These are phyloP conservation scores for Globisporangium uncinulatum DNA, from an alignment of 352 stramenopile species.

Conservation along the genomic window DNA sequence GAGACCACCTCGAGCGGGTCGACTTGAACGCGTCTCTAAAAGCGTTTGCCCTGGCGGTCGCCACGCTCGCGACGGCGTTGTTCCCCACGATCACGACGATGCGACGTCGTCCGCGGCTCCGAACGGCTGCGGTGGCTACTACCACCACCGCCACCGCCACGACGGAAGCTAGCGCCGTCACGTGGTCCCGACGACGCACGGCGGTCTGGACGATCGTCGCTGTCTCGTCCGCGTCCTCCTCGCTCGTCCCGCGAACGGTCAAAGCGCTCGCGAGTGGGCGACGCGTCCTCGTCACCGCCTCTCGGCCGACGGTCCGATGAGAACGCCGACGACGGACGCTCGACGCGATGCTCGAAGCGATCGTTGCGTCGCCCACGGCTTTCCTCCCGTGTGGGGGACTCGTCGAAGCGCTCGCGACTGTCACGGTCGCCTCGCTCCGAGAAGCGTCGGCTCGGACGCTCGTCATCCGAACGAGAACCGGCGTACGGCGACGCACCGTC, in stretches of 20 bases:
- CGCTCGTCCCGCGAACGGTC: not conserved
- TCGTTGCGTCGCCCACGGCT: not conserved
- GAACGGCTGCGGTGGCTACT: conserved; percentile 4
- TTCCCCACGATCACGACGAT: conserved; percentile 11
- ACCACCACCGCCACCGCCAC: no score
- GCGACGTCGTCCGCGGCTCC: conserved; percentile 5
- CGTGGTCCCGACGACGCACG: not conserved
- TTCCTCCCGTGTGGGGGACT: not conserved
- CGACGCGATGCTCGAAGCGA: conserved; percentile 2
- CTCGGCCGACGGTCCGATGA: not conserved
- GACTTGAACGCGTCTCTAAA: conserved; percentile 3
- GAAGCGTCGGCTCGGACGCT: not conserved
- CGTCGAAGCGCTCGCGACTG: not conserved
- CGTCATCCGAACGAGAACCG: not conserved
- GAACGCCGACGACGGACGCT: conserved; percentile 2
- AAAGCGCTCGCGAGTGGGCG: conserved; percentile 1
- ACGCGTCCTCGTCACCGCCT: not conserved
- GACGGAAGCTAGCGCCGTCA: not conserved
- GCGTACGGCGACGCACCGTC: not conserved
- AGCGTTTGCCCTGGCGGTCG: conserved; percentile 12
- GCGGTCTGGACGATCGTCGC: not conserved
- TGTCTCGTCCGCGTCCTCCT: not conserved
- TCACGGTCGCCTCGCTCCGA: not conserved
- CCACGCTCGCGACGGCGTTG: conserved; percentile 12
- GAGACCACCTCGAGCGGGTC: no score